Percentiles rank a stretch among this genome's conserved stretches.
Conservation (phyloP, 1,284 basidiomycete genomes). For the Malassezia cuniculi region DNA sequence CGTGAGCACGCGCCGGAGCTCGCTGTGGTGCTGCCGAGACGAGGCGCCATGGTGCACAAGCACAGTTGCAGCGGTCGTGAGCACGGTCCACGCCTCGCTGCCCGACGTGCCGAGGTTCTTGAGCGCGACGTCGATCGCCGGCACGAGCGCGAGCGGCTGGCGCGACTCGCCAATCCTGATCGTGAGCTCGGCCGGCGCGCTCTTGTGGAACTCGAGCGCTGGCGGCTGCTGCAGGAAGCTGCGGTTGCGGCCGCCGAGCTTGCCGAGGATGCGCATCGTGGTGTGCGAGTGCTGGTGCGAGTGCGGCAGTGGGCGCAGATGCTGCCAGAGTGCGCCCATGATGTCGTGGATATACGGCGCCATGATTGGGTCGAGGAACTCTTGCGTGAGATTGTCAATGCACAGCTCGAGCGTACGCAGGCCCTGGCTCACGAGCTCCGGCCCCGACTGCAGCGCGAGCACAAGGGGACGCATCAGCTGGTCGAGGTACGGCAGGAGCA, state of each 20-base stretch:
- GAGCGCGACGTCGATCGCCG: slow-evolving; percentile 61
- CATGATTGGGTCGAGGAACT: slow-evolving; percentile 94
- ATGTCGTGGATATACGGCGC: slow-evolving; percentile 65
- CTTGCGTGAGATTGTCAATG: slow-evolving; percentile 95
- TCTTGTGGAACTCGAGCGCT: slow-evolving; percentile 54
- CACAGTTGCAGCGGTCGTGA: slow-evolving; percentile 55
- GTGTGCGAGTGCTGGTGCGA: slow-evolving; percentile 86
- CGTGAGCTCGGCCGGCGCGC: slow-evolving; percentile 19
- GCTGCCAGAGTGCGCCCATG: slow-evolving; percentile 61
- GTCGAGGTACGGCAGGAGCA: slow-evolving; percentile 83
- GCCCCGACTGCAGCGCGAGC: slow-evolving; percentile 63
- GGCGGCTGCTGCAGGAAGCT: slow-evolving; percentile 66
- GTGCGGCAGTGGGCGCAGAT: slow-evolving; percentile 73
- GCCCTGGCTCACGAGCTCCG: slow-evolving; percentile 88
- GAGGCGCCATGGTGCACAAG: slow-evolving; percentile 12
- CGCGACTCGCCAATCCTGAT: slow-evolving; percentile 22
- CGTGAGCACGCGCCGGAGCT: slow-evolving; percentile 57
- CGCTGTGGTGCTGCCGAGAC: slow-evolving; percentile 57
- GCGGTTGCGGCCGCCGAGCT: slow-evolving; percentile 88
- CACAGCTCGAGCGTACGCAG: slow-evolving; percentile 94
- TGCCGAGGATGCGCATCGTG: slow-evolving; percentile 90
- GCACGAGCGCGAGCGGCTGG: slow-evolving; percentile 59
- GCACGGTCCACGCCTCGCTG: slow-evolving; percentile 61
- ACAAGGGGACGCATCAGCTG: slow-evolving; percentile 96
- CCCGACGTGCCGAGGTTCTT: slow-evolving; percentile 56